phyloP scores from a whole-genome alignment of 2,329 filamentous ascomycete species.

The Blumeria hordei region DNA sequence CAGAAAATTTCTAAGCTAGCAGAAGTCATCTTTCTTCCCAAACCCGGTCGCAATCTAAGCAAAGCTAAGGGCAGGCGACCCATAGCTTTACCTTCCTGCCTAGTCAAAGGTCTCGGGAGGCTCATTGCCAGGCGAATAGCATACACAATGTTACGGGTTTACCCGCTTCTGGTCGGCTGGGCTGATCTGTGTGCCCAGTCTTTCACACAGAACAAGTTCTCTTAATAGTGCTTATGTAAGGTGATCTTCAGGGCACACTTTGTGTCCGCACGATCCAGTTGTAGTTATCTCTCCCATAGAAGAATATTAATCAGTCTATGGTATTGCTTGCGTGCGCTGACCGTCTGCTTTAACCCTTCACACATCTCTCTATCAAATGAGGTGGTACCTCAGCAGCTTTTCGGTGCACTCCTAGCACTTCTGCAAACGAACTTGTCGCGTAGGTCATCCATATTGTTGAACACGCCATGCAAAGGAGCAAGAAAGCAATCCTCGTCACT shows the following conservation, averaged over 20 bases:
- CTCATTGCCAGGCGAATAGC: neutral
- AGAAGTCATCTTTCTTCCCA: neutral
- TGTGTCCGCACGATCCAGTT: too few relatives aligned
- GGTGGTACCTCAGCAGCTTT: neutral
- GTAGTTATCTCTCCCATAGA: too few relatives aligned
- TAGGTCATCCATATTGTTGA: neutral
- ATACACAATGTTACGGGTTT: too few relatives aligned
- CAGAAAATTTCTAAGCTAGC: neutral
- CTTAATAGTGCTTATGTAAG: too few relatives aligned
- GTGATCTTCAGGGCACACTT: too few relatives aligned
- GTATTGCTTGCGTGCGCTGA: too few relatives aligned
- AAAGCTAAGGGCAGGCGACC: neutral
- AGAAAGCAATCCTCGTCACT: neutral
- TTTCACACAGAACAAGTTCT: too few relatives aligned
- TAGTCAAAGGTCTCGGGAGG: neutral
- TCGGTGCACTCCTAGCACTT: neutral
- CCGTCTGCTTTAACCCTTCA: too few relatives aligned
- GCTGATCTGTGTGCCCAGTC: too few relatives aligned
- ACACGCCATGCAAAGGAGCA: neutral
- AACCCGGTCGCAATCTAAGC: neutral
- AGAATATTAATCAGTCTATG: too few relatives aligned
- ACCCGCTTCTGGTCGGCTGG: too few relatives aligned
- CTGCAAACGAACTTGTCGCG: neutral
- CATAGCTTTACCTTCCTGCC: neutral
- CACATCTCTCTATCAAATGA: neutral